Percentiles rank a stretch among this genome's conserved stretches.
These are phyloP conservation scores for Cryptococcus deneoformans DNA, from an alignment of 1,284 basidiomycete genomes.

Conservation along the genomic window DNA sequence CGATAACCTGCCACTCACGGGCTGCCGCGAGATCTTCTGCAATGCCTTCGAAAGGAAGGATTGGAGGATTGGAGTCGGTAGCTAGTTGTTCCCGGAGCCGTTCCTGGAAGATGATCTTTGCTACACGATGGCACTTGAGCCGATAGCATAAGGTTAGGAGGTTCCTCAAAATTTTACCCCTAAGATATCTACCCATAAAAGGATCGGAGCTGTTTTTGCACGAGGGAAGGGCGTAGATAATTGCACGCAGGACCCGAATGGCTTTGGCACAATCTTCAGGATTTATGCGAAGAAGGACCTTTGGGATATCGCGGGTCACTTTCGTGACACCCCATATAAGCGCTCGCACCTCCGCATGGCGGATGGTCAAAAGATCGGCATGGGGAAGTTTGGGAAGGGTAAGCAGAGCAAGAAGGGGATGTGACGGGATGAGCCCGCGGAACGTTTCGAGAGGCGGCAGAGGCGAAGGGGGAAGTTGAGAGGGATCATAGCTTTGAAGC, in stretches of 20 bases:
- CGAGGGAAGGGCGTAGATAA: slow-evolving; percentile 10
- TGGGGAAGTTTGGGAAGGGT: slow-evolving; percentile 20
- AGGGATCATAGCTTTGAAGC: slow-evolving; percentile 11
- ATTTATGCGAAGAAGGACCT: slow-evolving; percentile 4
- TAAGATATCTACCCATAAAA: slow-evolving; percentile 9
- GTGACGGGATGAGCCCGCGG: slow-evolving; percentile 13
- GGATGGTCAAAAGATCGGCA: slow-evolving; percentile 42
- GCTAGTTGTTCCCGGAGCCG: slow-evolving; percentile 9
- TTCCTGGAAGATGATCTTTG: slow-evolving; percentile 15
- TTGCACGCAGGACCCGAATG: slow-evolving; percentile 9
- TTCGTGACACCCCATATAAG: slow-evolving; percentile 2
- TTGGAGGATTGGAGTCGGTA: not conserved
- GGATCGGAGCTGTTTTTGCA: not conserved
- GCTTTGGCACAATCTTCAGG: slow-evolving; percentile 7
- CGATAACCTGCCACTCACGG: slow-evolving; percentile 18
- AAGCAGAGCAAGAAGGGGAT: slow-evolving; percentile 17
- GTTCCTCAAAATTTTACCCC: slow-evolving; percentile 5
- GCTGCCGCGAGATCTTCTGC: slow-evolving; percentile 14
- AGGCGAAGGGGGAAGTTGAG: slow-evolving; percentile 14
- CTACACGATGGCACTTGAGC: slow-evolving; percentile 6
- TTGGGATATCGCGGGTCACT: slow-evolving; percentile 3
- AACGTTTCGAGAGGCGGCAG: slow-evolving; percentile 18
- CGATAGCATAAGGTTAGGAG: slow-evolving; percentile 9
- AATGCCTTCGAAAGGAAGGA: slow-evolving; percentile 12
- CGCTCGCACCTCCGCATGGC: slow-evolving; percentile 7